Evolutionary conservation across 805 yeast genomes (phyloP), one percentile per base, ranked within the genome.

Genomic region (Saccharomycopsis amapae): DNA sequence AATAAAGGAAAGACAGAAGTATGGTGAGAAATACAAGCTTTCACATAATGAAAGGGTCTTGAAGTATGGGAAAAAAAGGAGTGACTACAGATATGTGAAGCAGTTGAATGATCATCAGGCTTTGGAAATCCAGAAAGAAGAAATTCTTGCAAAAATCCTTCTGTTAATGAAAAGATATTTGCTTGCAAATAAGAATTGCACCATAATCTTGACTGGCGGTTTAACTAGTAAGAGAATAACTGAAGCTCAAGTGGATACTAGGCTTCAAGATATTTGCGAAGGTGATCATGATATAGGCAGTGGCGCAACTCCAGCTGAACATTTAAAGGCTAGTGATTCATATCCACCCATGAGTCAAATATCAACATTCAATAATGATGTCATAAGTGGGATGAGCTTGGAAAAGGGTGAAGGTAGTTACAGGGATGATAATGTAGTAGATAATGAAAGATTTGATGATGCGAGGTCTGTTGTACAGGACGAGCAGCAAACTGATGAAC

Each of bases 11-110:
- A 33, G 53, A 30, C 36, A 42, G 22, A 23, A 23, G 31, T 46
- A 36, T 41, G 50, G 50, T 3, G 31, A 38, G n/a, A 19, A 31
- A 12, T 50, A 47, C 33, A 34, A 42, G 20, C 26, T 50, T 22
- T 38, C 22, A 9, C 15, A 36, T 5, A 38, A 23, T 25, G 53
- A 50, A 23, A 34, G 40, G 38, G 22, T 19, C 5, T 33, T 50
- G 24, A 50, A 46, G 17, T 50, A 47, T 40, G 37, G 38, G n/a
- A 43, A 25, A 3, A 50, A 50, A 33, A 20, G 48, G n/a, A 31
- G 17, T 5, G 22, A 28, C n/a, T 31, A 19, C n/a, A 44, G 35
- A 7, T 6, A 34, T 19, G 13, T 24, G 20, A 40, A 26, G n/a
- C 13, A 23, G 9, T 37, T 48, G 28, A 44, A 31, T 17, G 35